phyloP scores from a whole-genome alignment of 768 basidiomycete species.

The Hydnomerulius pinastri region DNA sequence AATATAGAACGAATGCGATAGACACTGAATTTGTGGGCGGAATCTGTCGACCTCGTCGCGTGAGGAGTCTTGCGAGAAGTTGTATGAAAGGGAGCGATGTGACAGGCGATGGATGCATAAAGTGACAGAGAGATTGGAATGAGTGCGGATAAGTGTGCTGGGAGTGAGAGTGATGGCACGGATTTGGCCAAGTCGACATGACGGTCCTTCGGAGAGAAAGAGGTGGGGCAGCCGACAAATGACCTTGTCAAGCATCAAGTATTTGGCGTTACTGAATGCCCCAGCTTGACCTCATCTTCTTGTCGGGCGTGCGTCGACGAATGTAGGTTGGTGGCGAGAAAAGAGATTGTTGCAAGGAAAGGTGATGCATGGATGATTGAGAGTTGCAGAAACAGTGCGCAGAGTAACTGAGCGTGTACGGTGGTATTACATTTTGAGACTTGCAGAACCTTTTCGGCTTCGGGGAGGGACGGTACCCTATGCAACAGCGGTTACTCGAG shows the following conservation, averaged over 20 bases:
- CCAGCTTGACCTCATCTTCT: conserved; percentile 16
- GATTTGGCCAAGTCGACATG: conserved; percentile 24
- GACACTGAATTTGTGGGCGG: conserved; percentile 42
- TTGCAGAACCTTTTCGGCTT: conserved; percentile 53
- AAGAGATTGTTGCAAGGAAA: conserved; percentile 61
- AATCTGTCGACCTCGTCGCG: conserved; percentile 58
- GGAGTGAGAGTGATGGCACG: no score
- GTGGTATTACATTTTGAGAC: conserved; percentile 80
- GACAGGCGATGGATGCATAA: conserved; percentile 58
- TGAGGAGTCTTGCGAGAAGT: conserved; percentile 46
- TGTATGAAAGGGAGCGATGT: conserved; percentile 47
- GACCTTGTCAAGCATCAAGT: conserved; percentile 13
- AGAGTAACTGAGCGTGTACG: conserved; percentile 60
- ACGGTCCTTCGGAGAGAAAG: conserved; percentile 15
- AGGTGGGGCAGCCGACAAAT: conserved; percentile 8
- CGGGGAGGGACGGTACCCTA: conserved; percentile 47
- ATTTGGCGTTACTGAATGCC: conserved; percentile 22
- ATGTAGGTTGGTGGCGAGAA: conserved; percentile 42
- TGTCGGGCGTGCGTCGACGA: conserved; percentile 51
- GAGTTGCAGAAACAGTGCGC: conserved; percentile 64
- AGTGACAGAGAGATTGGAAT: conserved; percentile 45
- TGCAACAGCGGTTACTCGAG: conserved; percentile 55
- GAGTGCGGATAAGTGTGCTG: conserved; percentile 44
- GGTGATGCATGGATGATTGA: conserved; percentile 68
- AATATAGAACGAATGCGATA: conserved; percentile 69